A percentile compares a stretch with the other conserved stretches of the same genome.
Conservation (phyloP, 2,329 filamentous ascomycete genomes). For the Ramularia endophylla region DNA sequence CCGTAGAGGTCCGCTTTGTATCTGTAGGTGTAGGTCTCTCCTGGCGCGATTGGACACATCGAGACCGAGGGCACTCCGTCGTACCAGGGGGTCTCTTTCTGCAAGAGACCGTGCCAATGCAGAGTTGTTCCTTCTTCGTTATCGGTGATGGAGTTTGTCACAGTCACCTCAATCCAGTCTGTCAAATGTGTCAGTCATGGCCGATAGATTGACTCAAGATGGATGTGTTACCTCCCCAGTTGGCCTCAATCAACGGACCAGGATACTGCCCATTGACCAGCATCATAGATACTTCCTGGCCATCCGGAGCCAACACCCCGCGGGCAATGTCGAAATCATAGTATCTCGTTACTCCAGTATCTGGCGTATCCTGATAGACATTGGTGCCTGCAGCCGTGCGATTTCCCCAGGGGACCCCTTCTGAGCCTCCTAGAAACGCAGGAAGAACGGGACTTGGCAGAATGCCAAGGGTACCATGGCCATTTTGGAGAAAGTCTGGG, state of each 20-base stretch:
- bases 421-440: constrained; percentile 13
- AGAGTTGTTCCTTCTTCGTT: constrained; percentile 34
- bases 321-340: constrained; percentile 23
- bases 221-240: no score
- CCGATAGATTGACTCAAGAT: no score
- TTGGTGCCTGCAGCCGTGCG: constrained; percentile 23
- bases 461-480: constrained; percentile 6
- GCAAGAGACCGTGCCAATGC: constrained; percentile 39
- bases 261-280: constrained; percentile 40
- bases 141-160: constrained; percentile 30
- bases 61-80: constrained; percentile 18
- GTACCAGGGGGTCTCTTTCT: constrained; percentile 33
- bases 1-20: constrained; percentile 30
- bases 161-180: constrained; percentile 37
- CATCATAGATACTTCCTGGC: no score
- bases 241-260: constrained; percentile 42
- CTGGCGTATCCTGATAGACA: constrained; percentile 18
- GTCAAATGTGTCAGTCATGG: no score
- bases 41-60: constrained; percentile 19
- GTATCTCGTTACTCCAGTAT: constrained; percentile 22
- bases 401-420: constrained; percentile 25
- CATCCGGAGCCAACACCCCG: constrained; percentile 19
- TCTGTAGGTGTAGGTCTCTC: constrained; percentile 14
- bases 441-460: constrained; percentile 12
- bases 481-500: constrained; percentile 11